Evolutionary conservation across 202 grass and related monocot species (phyloP).

Genomic region (Cymbopogon flexuosus): DNA sequence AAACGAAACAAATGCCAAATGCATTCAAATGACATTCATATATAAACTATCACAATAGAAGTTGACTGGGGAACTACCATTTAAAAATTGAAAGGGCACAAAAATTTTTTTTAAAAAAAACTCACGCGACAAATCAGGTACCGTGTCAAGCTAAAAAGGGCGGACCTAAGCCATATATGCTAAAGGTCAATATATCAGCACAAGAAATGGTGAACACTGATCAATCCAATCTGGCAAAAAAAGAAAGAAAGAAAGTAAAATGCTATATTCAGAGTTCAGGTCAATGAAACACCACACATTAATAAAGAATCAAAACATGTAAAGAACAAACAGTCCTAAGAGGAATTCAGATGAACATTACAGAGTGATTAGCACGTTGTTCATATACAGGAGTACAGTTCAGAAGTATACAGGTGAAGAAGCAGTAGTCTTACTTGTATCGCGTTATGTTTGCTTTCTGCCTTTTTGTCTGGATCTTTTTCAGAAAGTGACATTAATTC

Average conservation of each 20-base stretch:
- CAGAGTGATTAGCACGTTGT: not conserved
- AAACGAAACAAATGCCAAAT: constrained; percentile 12
- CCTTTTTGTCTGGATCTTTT: constrained; percentile 47
- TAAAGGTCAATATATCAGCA: not conserved
- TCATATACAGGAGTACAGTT: constrained; percentile 15
- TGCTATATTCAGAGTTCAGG: not conserved
- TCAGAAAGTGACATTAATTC: constrained; percentile 68
- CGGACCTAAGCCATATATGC: not conserved
- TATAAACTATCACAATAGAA: constrained; percentile 13
- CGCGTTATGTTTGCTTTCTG: constrained; percentile 29
- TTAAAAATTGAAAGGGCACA: not conserved
- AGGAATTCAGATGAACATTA: constrained; percentile 1
- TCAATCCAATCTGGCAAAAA: not conserved
- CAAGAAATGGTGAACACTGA: not conserved
- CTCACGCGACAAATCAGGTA: not conserved
- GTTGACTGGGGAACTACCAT: not conserved
- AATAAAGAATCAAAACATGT: not conserved
- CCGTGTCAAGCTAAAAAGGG: not conserved
- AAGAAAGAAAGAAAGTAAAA: not conserved
- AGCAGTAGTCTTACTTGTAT: constrained; percentile 22
- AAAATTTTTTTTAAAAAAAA: not conserved
- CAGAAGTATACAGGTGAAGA: constrained; percentile 17
- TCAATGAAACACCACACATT: not conserved
- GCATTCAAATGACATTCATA: not conserved
- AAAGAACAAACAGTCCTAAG: not conserved